Evolutionary conservation across 495 filamentous ascomycete genomes (phyloP), one percentile per base, ranked within the genome.

Genomic region (Talaromyces trachyspermus): DNA sequence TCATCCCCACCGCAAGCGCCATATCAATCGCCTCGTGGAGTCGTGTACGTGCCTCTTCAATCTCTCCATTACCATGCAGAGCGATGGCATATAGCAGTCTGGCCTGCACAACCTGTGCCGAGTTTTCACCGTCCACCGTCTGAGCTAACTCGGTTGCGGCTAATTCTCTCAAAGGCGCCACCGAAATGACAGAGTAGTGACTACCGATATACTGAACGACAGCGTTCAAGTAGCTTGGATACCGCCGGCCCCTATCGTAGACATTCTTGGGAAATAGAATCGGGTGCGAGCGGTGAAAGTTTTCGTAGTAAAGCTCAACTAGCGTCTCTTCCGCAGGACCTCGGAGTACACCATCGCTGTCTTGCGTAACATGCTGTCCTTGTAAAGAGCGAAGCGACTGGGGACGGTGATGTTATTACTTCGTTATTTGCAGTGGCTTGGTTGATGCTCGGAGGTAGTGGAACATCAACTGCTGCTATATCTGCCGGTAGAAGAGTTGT

Each of bases 1-100:
- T 61, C 63, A 71, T 67, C 0, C 66, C 64, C 7, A 71, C 49
- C 37, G 65, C 59, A 20, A 68, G 48, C 9, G 65, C 66, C 17
- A 67, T 55, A 14, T 66, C 63, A 12, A 61, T 59, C 6, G 56
- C 52, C 5, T 50, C 51, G 1, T 62, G 52, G n/a, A 70, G 58
- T 0, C 58, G 51, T 14, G 55, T 48, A 20, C 65, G 60, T 5
- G 67, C 62, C 27, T 69, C 58, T 23, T 52, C 35, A 38, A 51
- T 55, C 49, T 70, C 65, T 6, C 56, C 61, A 3, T 64, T 62
- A 5, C 64, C 63, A 37, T 61, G 63, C 2, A 67, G 45, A 10
- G 59, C 54, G 37, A 70, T 69, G 2, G 65, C 58, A 41, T 63
- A 66, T 5, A 70, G 56, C 3, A 70, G 41, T 52, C 58, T 60